Conservation (phyloP, 2,329 filamentous ascomycete genomes). For the Fusarium brachygibbosum region DNA sequence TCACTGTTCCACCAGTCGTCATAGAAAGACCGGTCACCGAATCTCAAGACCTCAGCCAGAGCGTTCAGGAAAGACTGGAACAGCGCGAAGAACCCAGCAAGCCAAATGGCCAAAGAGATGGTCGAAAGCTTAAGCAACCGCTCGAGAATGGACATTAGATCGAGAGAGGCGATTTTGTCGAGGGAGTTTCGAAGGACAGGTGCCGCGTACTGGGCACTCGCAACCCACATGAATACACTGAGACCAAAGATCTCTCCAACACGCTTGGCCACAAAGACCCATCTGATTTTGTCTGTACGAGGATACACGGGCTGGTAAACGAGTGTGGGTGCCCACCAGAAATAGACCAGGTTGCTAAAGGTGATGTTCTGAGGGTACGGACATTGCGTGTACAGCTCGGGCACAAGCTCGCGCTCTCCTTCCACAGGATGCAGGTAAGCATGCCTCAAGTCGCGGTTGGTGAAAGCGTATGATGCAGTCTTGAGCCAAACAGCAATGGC, state of each 20-base stretch:
- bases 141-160: slow-evolving; percentile 86
- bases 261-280: slow-evolving; percentile 89
- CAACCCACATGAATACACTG: slow-evolving; percentile 93
- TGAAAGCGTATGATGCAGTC: slow-evolving; percentile 94
- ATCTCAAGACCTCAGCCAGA: slow-evolving; percentile 87
- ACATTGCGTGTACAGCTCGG: slow-evolving; percentile 83
- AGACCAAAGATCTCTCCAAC: slow-evolving; percentile 82
- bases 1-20: slow-evolving; percentile 98
- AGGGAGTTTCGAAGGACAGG: slow-evolving; percentile 91
- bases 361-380: slow-evolving; percentile 95
- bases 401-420: slow-evolving; percentile 77
- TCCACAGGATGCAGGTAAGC: slow-evolving; percentile 83
- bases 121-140: slow-evolving; percentile 94
- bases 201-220: slow-evolving; percentile 92
- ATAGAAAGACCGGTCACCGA: slow-evolving; percentile 95
- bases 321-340: slow-evolving; percentile 97
- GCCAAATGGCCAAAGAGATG: slow-evolving; percentile 95
- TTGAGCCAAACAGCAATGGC: slow-evolving; percentile 97
- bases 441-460: slow-evolving; percentile 93
- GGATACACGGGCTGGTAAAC: slow-evolving; percentile 98
- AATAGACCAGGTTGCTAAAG: slow-evolving; percentile 88
- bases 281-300: slow-evolving; percentile 83
- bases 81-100: slow-evolving; percentile 95
- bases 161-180: slow-evolving; percentile 84
- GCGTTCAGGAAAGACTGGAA: slow-evolving; percentile 96